Conservation (phyloP, 352 stramenopile genomes). For the Pythium vanterpoolii region DNA sequence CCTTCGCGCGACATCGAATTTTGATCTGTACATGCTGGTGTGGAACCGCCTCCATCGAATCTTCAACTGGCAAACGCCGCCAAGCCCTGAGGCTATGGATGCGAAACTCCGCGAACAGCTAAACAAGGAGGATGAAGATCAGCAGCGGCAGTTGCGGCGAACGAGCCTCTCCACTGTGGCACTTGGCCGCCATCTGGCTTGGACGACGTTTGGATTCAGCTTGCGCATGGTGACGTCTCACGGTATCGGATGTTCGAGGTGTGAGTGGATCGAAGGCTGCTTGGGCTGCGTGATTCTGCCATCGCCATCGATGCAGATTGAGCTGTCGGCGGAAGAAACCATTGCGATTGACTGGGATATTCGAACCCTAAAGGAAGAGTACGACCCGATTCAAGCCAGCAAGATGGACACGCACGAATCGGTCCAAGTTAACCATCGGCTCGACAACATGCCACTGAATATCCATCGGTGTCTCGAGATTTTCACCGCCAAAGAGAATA, state of each 20-base stretch:
- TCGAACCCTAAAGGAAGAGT: slow-evolving; percentile 82
- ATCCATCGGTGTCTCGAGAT: slow-evolving; percentile 83
- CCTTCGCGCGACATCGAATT: slow-evolving; percentile 52
- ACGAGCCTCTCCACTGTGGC: slow-evolving; percentile 57
- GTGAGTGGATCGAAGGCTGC: slow-evolving; percentile 85
- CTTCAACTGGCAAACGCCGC: slow-evolving; percentile 78
- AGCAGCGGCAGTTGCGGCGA: slow-evolving; percentile 23
- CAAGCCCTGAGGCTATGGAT: slow-evolving; percentile 26
- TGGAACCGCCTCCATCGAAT: slow-evolving; percentile 79
- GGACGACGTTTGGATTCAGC: slow-evolving; percentile 83
- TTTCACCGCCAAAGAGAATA: slow-evolving; percentile 80
- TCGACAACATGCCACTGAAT: slow-evolving; percentile 80
- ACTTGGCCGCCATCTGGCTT: slow-evolving; percentile 53
- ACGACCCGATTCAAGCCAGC: slow-evolving; percentile 81
- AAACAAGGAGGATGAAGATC: slow-evolving; percentile 11
- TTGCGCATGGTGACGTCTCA: slow-evolving; percentile 77
- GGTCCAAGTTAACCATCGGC: slow-evolving; percentile 54
- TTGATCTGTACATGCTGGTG: slow-evolving; percentile 74
- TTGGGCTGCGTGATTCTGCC: slow-evolving; percentile 80
- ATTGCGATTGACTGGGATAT: slow-evolving; percentile 90
- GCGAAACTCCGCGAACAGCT: slow-evolving; percentile 16
- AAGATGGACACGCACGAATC: slow-evolving; percentile 72
- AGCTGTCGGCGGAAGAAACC: slow-evolving; percentile 70
- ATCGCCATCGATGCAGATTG: slow-evolving; percentile 35
- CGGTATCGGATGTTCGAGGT: slow-evolving; percentile 84